phyloP scores from a whole-genome alignment of 2,329 filamentous ascomycete species.

The Mycosphaerella sp. region DNA sequence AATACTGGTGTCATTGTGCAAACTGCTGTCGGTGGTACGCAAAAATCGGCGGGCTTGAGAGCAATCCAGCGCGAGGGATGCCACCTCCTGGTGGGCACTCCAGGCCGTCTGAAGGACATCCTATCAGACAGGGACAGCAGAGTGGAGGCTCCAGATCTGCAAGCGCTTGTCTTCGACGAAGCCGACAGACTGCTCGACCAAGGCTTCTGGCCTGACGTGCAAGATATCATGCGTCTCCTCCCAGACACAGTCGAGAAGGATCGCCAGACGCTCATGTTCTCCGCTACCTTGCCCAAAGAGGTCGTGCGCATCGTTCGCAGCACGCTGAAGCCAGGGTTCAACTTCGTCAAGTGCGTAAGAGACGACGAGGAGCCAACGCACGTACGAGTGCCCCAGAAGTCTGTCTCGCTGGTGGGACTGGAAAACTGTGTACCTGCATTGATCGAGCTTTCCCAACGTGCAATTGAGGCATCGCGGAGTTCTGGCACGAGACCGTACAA shows the following conservation, averaged over 20 bases:
- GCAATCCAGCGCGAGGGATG: slow-evolving; percentile 69
- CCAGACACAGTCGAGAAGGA: slow-evolving; percentile 58
- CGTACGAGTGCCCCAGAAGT: slow-evolving; percentile 71
- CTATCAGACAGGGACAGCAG: slow-evolving; percentile 58
- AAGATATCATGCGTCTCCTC: slow-evolving; percentile 46
- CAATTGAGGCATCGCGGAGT: slow-evolving; percentile 35
- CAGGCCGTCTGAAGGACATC: slow-evolving; percentile 78
- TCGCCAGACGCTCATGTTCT: slow-evolving; percentile 91
- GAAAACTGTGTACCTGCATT: slow-evolving; percentile 72
- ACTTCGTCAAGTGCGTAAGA: slow-evolving; percentile 83
- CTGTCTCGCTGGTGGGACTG: slow-evolving; percentile 60
- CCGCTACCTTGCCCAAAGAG: slow-evolving; percentile 79
- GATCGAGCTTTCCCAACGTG: slow-evolving; percentile 60
- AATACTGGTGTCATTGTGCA: slow-evolving; percentile 63
- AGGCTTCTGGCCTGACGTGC: slow-evolving; percentile 46
- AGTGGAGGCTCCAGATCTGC: slow-evolving; percentile 57
- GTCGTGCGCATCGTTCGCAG: slow-evolving; percentile 72
- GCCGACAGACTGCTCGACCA: slow-evolving; percentile 61
- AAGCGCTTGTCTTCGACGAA: slow-evolving; percentile 58
- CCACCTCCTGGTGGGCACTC: slow-evolving; percentile 84
- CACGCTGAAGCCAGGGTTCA: slow-evolving; percentile 75
- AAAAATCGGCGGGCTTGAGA: slow-evolving; percentile 61
- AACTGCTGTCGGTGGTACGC: slow-evolving; percentile 86
- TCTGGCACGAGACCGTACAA: slow-evolving; percentile 64
- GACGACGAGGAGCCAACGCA: slow-evolving; percentile 81